Evolutionary conservation across 495 filamentous ascomycete species (phyloP).

Genomic region (Penicillium soppii): DNA sequence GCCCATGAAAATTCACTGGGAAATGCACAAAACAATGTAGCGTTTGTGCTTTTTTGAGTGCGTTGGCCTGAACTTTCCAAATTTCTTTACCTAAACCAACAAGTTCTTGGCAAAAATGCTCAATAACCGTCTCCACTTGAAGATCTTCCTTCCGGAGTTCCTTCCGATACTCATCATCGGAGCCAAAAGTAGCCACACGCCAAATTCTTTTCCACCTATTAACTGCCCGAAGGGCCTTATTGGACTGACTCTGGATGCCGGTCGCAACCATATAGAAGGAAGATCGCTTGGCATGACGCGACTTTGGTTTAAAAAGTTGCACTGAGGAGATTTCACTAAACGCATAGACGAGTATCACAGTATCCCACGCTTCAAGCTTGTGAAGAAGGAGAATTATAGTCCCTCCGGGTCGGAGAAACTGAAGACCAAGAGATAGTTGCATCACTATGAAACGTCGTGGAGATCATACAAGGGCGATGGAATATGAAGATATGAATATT

Average conservation of each 20-base stretch:
- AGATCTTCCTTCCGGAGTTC: background rate
- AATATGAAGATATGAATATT: no score
- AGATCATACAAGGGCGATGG: no score
- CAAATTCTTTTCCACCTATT: background rate
- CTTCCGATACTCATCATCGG: background rate
- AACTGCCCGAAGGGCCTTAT: conserved; percentile 39
- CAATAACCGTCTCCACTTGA: background rate
- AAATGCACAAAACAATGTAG: no score
- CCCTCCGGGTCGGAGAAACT: conserved; percentile 43
- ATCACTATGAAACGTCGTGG: no score
- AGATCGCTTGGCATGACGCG: conserved; percentile 39
- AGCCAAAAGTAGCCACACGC: background rate
- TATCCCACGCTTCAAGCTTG: conserved; percentile 43
- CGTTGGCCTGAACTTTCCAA: background rate
- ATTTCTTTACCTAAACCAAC: background rate
- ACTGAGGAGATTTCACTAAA: conserved; percentile 48
- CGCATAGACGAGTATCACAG: conserved; percentile 35
- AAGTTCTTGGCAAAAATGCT: background rate
- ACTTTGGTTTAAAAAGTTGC: conserved; percentile 47
- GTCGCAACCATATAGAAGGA: conserved; percentile 59
- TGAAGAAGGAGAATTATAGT: conserved; percentile 53
- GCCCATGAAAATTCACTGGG: no score
- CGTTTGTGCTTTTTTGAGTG: no score
- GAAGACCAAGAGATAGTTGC: conserved; percentile 51
- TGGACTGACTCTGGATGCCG: conserved; percentile 33